A percentile compares a stretch with the other conserved stretches of the same genome.
Evolutionary conservation across 371 early-diverging fungal genomes (phyloP).

Genomic region (Gilbertella persicaria): DNA sequence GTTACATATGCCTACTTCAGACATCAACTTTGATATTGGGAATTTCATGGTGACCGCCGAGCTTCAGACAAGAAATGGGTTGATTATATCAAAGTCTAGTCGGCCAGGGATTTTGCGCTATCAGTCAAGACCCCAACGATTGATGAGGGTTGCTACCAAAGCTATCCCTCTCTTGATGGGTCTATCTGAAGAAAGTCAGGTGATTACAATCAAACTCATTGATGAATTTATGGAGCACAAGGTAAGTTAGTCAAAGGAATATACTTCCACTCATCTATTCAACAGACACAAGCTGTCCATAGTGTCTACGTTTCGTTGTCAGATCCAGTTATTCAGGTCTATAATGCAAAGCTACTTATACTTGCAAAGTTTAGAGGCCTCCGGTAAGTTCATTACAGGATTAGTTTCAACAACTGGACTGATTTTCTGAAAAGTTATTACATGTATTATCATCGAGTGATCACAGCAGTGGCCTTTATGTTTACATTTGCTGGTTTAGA

Average conservation of each 20-base stretch:
- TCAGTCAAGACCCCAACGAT: constrained; percentile 69
- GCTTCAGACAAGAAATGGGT: constrained; percentile 55
- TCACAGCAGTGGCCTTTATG: constrained; percentile 65
- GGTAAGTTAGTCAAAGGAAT: constrained; percentile 24
- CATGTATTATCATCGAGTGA: constrained; percentile 78
- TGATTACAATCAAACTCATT: constrained; percentile 63
- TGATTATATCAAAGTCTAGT: constrained; percentile 51
- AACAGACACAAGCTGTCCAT: constrained; percentile 48
- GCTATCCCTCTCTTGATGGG: constrained; percentile 73
- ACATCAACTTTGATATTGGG: constrained; percentile 72
- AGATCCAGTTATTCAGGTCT: constrained; percentile 65
- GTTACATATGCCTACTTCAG: constrained; percentile 81
- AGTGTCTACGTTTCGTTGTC: constrained; percentile 63
- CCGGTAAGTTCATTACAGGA: constrained; percentile 62
- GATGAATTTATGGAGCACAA: constrained; percentile 70
- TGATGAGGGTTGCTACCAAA: constrained; percentile 62
- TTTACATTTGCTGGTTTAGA: constrained; percentile 69
- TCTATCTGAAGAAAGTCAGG: constrained; percentile 68
- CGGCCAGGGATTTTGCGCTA: constrained; percentile 81
- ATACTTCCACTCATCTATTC: neutral
- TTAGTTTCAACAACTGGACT: constrained; percentile 18
- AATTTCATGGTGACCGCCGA: constrained; percentile 87
- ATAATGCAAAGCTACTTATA: constrained; percentile 62
- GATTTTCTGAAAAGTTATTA: constrained; percentile 44
- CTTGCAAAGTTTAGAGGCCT: constrained; percentile 83